These are phyloP conservation scores for Penicillium fuscoglaucum DNA, from an alignment of 2,329 filamentous ascomycete genomes.

Conservation along the genomic window DNA sequence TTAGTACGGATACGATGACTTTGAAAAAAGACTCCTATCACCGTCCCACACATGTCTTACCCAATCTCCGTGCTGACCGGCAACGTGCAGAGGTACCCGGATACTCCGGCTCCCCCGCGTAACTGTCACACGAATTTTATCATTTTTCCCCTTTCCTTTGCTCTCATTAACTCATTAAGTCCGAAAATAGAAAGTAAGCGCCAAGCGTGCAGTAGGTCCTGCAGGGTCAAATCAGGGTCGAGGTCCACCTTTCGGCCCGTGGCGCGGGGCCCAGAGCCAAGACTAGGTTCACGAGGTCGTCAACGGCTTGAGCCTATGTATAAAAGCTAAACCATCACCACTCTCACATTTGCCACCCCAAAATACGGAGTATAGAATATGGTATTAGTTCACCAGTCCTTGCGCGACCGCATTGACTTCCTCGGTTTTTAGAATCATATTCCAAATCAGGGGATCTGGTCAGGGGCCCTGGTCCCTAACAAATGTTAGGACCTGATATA, in stretches of 20 bases:
- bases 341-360: no score
- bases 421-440: no score
- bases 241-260: not conserved
- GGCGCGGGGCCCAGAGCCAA: not conserved
- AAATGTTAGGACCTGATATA: no score
- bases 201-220: not conserved
- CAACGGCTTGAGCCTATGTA: no score
- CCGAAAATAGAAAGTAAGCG: not conserved
- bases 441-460: not conserved
- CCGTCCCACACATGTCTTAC: not conserved
- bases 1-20: not conserved
- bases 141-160: not conserved
- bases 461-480: not conserved
- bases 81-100: not conserved
- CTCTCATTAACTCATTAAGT: no score
- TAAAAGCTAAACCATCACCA: no score
- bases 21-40: not conserved
- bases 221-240: not conserved
- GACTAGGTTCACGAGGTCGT: not conserved
- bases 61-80: not conserved
- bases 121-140: no score
- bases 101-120: not conserved
- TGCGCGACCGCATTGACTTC: no score
- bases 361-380: no score
- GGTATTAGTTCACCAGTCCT: no score